Evolutionary conservation across 2,329 filamentous ascomycete species (phyloP), one percentile per base, ranked within the genome.

Genomic region (Trichoderma brevicompactum): DNA sequence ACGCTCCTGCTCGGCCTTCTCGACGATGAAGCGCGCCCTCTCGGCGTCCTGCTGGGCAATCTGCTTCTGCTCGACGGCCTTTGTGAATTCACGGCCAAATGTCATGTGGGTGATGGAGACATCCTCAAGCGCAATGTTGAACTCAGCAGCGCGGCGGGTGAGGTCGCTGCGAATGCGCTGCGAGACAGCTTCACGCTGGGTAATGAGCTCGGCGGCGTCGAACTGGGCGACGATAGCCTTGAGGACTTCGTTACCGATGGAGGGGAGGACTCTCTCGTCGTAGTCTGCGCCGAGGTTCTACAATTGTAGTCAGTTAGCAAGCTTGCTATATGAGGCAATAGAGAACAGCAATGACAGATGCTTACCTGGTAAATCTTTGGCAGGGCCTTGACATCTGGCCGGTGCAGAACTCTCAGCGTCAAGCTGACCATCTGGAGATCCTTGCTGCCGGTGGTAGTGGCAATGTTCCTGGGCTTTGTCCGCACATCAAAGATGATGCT

Each of bases 61-160:
- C 85, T 99, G 95, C 89, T 99, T 99, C 87, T 99, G 95, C 83
- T 99, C 95, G 74, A 99, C 95, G 70, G 95, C 95, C 80, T 92
- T 92, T 68, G 95, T 99, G 85, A 99, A 99, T 81, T 99, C 95
- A 80, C 94, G 94, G 72, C 95, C 95, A 78, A 99, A 99, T 61
- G 95, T 99, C 95, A 99, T 99, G 86, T 99, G 95, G 68, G 95
- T 99, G 80, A 99, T 99, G 76, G 92, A 96, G 67, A 99, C 95
- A 76, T 99, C 95, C 81, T 99, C 95, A 62, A 99, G 92, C 34
- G 93, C 92, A 76, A 99, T 99, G 85, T 99, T 97, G 88, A 99
- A 99, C 80, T 99, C 95, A 74, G 89, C 83, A 54, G 95, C 95
- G 74, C 95, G 94, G 82, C 91, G 93, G 76, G 95, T 89, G 56